A percentile compares a stretch with the other conserved stretches of the same genome.
Evolutionary conservation across 306 rosid genomes (phyloP).

Genomic region (Fragaria ananassa): DNA sequence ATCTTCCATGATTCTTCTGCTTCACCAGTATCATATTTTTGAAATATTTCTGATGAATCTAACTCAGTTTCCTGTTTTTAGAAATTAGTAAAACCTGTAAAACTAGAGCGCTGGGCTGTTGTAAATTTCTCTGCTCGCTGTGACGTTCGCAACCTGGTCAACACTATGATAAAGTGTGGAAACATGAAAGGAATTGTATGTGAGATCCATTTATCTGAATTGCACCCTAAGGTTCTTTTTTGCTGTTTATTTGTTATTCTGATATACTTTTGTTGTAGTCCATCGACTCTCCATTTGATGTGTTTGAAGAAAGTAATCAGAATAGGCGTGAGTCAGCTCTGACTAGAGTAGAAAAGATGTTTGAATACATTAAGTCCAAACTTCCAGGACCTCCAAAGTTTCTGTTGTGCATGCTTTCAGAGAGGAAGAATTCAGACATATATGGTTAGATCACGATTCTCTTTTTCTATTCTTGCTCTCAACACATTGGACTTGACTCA

Average conservation of each 20-base stretch:
- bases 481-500: too few species aligned
- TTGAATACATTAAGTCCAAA: background rate
- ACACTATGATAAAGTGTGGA: background rate
- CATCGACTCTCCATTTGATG: background rate
- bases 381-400: conserved; percentile 15
- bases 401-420: conserved; percentile 48
- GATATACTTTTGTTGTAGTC: conserved; percentile 12
- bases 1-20: background rate
- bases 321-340: conserved; percentile 14
- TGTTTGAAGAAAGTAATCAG: conserved; percentile 28
- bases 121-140: conserved; percentile 14
- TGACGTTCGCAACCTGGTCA: background rate
- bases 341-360: conserved; percentile 32
- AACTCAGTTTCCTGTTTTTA: background rate
- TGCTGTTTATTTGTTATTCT: conserved; percentile 4
- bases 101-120: conserved; percentile 27
- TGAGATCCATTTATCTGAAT: background rate
- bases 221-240: background rate
- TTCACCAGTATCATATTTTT: background rate
- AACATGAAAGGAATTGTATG: background rate
- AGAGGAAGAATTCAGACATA: conserved; percentile 42
- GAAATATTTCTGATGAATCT: background rate
- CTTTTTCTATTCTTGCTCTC: background rate
- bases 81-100: conserved; percentile 35
- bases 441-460: conserved; percentile 24